Percentiles rank a stretch among this genome's conserved stretches.
Evolutionary conservation across 2,329 filamentous ascomycete species (phyloP).

Genomic region (Mariannaea sp.): DNA sequence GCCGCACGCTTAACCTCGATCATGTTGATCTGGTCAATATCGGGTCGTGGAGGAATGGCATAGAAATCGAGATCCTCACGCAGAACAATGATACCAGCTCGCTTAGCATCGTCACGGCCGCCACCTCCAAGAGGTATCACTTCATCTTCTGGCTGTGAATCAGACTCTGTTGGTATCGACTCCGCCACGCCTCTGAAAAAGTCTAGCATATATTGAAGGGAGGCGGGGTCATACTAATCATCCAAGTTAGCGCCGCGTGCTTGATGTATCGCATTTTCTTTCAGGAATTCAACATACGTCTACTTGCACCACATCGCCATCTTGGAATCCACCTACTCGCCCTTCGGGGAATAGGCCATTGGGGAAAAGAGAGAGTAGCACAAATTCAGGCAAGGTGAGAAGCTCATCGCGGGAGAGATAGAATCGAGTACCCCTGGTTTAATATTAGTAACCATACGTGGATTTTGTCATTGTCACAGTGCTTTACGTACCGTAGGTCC

Average conservation of each 20-base stretch:
- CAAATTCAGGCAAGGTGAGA: constrained; percentile 94
- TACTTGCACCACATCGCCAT: constrained; percentile 93
- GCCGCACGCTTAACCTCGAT: constrained; percentile 94
- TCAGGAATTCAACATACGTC: constrained; percentile 70
- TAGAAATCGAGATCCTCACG: constrained; percentile 98
- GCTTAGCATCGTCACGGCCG: constrained; percentile 77
- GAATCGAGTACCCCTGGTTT: constrained; percentile 82
- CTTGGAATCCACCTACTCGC: constrained; percentile 90
- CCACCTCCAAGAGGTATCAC: constrained; percentile 71
- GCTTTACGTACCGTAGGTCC: constrained; percentile 76
- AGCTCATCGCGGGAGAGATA: constrained; percentile 94
- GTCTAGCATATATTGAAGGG: constrained; percentile 98
- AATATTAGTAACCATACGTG: constrained; percentile 34
- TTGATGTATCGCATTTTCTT: constrained; percentile 2
- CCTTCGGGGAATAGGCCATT: constrained; percentile 98
- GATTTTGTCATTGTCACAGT: neutral
- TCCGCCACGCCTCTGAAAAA: constrained; percentile 97
- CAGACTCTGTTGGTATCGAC: constrained; percentile 80
- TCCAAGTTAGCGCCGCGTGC: constrained; percentile 16
- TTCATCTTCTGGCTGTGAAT: constrained; percentile 62
- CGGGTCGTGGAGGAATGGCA: constrained; percentile 82
- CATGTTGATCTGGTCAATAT: constrained; percentile 90
- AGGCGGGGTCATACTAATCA: constrained; percentile 88
- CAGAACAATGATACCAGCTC: constrained; percentile 95
- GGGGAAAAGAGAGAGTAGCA: constrained; percentile 94